phyloP scores from a whole-genome alignment of 176 grass and related monocot species.

The Canna indica region DNA sequence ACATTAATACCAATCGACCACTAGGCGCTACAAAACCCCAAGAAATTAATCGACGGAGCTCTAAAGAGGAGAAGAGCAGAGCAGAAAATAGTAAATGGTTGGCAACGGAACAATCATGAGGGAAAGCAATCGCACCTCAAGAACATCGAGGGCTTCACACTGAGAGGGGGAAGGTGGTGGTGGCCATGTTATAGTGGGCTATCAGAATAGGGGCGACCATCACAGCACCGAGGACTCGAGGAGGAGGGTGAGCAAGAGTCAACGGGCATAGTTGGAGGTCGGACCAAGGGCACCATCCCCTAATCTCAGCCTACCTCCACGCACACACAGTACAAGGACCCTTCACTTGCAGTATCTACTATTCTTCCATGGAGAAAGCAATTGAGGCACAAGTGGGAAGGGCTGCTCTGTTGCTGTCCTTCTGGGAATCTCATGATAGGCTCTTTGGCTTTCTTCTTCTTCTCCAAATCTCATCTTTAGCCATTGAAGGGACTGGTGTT shows the following conservation, averaged over 20 bases:
- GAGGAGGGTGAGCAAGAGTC: neutral
- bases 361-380: too few relatives aligned
- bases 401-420: neutral
- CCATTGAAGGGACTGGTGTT: neutral
- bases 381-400: neutral
- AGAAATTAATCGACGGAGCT: neutral
- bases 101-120: neutral
- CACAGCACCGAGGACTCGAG: neutral
- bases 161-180: neutral
- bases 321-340: neutral
- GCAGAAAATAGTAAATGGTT: neutral
- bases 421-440: neutral
- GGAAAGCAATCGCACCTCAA: neutral
- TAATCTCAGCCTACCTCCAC: neutral
- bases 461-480: neutral
- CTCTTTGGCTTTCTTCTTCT: neutral
- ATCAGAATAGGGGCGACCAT: neutral
- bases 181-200: neutral
- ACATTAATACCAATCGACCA: neutral
- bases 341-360: too few relatives aligned
- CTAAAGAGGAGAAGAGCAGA: neutral
- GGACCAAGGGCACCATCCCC: slow-evolving; percentile 17
- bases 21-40: neutral
- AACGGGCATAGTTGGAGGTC: neutral
- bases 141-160: neutral